Percentiles rank a stretch among this genome's conserved stretches.
Conservation (phyloP, 768 basidiomycete species). For the Daedaleopsis nitida region DNA sequence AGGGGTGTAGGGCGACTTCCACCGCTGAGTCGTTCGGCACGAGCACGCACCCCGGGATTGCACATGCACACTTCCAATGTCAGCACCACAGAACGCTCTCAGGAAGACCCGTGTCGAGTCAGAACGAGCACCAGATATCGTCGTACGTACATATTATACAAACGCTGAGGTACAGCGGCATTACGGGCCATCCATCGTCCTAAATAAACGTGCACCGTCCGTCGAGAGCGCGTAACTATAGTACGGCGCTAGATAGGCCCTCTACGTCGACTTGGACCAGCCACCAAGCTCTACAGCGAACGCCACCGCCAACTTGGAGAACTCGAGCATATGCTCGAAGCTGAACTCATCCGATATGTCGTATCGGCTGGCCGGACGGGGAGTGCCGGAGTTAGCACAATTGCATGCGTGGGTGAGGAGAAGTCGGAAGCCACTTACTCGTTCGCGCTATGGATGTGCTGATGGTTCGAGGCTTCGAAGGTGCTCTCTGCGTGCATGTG, state of each 20-base stretch:
- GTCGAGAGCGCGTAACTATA: not conserved
- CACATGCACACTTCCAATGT: slow-evolving; percentile 11
- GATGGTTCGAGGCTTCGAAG: slow-evolving; percentile 72
- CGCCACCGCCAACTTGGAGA: slow-evolving; percentile 55
- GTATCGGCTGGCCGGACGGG: slow-evolving; percentile 74
- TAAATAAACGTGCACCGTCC: not conserved
- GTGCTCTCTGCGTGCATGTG: slow-evolving; percentile 50
- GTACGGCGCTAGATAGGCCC: not conserved
- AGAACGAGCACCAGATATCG: slow-evolving; percentile 20
- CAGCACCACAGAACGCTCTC: slow-evolving; percentile 15
- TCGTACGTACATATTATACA: slow-evolving; percentile 23
- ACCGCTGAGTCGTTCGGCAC: slow-evolving; percentile 12
- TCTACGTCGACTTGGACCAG: slow-evolving; percentile 36
- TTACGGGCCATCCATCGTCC: slow-evolving; percentile 13
- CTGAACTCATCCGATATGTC: slow-evolving; percentile 88
- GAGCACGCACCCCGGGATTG: slow-evolving; percentile 11
- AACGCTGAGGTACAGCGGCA: slow-evolving; percentile 17
- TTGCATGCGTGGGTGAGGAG: slow-evolving; percentile 6
- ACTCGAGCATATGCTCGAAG: slow-evolving; percentile 83
- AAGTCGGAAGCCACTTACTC: slow-evolving; percentile 59
- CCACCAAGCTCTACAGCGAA: slow-evolving; percentile 55
- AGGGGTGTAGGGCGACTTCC: slow-evolving; percentile 15
- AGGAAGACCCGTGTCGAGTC: slow-evolving; percentile 17
- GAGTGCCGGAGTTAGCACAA: slow-evolving; percentile 15
- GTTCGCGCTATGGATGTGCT: slow-evolving; percentile 76